These are phyloP conservation scores for Talaromyces ruber DNA, from an alignment of 495 filamentous ascomycete species.

Conservation along the genomic window DNA sequence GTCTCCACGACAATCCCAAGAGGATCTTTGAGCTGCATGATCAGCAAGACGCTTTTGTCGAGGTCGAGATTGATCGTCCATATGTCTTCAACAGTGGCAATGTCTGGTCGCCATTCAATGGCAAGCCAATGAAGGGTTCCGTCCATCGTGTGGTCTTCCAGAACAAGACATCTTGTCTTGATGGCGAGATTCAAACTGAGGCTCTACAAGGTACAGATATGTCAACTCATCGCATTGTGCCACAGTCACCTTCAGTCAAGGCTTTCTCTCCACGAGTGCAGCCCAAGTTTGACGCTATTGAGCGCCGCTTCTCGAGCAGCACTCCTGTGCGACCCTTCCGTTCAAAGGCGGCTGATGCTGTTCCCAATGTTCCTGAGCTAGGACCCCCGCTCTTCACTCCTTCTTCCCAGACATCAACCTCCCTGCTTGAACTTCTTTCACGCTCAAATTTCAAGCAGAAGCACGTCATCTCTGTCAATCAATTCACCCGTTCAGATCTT, in stretches of 20 bases:
- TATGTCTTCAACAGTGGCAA: constrained; percentile 47
- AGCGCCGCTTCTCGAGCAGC: constrained; percentile 35
- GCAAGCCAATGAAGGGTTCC: constrained; percentile 60
- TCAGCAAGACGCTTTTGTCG: constrained; percentile 63
- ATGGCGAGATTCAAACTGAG: constrained; percentile 53
- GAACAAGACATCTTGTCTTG: constrained; percentile 66
- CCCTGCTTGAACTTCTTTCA: constrained; percentile 61
- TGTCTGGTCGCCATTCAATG: constrained; percentile 68
- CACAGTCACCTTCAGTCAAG: constrained; percentile 47
- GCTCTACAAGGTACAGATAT: constrained; percentile 61
- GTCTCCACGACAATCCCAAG: constrained; percentile 75
- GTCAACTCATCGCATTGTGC: constrained; percentile 58
- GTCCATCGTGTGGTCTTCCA: constrained; percentile 76
- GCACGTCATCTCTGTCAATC: constrained; percentile 81
- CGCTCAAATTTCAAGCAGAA: constrained; percentile 76
- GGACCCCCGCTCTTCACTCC: constrained; percentile 40
- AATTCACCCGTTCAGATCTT: constrained; percentile 78
- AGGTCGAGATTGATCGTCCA: constrained; percentile 65
- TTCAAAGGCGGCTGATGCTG: constrained; percentile 17
- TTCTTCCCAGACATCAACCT: constrained; percentile 41
- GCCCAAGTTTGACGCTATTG: constrained; percentile 35
- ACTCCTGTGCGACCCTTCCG: constrained; percentile 28
- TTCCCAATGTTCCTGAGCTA: constrained; percentile 39
- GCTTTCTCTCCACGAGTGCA: constrained; percentile 37
- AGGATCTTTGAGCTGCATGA: constrained; percentile 83